phyloP scores from a whole-genome alignment of 495 filamentous ascomycete species.

The Aspergillus funiculosus region DNA sequence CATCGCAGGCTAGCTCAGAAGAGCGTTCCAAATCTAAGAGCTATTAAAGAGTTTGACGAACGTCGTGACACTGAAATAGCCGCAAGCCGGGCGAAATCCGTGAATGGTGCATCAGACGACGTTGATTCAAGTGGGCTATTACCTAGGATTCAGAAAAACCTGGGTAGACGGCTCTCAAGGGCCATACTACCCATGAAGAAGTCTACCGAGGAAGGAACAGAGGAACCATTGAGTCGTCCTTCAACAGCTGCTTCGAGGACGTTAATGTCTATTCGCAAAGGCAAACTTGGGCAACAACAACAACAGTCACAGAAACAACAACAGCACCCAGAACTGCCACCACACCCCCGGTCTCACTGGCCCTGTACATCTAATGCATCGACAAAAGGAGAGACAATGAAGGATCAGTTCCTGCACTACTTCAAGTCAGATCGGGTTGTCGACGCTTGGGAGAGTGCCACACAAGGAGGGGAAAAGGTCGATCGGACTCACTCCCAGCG shows the following conservation, averaged over 20 bases:
- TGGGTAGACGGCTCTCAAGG: conserved; percentile 29
- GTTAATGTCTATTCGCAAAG: conserved; percentile 20
- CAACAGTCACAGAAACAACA: conserved; percentile 14
- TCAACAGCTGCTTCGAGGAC: conserved; percentile 27
- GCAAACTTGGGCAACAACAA: conserved; percentile 17
- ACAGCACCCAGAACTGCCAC: conserved; percentile 9
- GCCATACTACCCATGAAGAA: conserved; percentile 23
- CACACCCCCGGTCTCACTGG: conserved; percentile 4
- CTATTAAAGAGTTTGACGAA: not conserved
- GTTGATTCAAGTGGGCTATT: conserved; percentile 13
- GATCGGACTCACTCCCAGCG: conserved; percentile 11
- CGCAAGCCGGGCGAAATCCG: conserved; percentile 6
- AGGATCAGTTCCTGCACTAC: conserved; percentile 36
- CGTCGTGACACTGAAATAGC: not conserved
- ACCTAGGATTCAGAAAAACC: conserved; percentile 21
- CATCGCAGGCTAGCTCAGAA: conserved; percentile 17
- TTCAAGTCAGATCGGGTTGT: conserved; percentile 37
- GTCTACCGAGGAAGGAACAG: conserved; percentile 19
- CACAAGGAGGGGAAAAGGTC: conserved; percentile 16
- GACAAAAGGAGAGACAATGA: conserved; percentile 27
- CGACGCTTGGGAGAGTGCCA: conserved; percentile 35
- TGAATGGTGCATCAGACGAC: conserved; percentile 9
- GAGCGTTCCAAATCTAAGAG: conserved; percentile 20
- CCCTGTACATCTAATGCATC: conserved; percentile 13
- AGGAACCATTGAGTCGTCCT: conserved; percentile 18